phyloP scores from a whole-genome alignment of 164 flowering plant genomes.

The Warburgia ugandensis region DNA sequence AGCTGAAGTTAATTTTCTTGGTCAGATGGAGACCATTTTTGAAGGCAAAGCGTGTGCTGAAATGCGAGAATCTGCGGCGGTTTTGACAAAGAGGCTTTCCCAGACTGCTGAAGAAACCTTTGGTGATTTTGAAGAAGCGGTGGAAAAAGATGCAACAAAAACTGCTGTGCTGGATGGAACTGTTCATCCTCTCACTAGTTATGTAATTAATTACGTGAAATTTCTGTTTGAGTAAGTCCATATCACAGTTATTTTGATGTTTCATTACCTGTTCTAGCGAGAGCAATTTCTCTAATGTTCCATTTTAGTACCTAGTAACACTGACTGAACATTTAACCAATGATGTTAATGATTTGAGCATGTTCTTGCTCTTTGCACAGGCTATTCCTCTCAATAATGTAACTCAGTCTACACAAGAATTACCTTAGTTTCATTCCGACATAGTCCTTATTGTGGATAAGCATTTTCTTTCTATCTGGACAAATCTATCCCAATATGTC shows the following conservation, averaged over 20 bases:
- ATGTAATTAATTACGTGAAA: slow-evolving; percentile 90
- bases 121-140: slow-evolving; percentile 94
- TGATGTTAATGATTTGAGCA: no score
- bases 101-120: slow-evolving; percentile 89
- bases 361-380: no score
- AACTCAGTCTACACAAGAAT: no score
- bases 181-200: slow-evolving; percentile 96
- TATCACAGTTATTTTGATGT: slow-evolving; percentile 1
- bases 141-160: slow-evolving; percentile 93
- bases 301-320: no score
- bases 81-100: slow-evolving; percentile 78
- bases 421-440: no score
- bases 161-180: slow-evolving; percentile 95
- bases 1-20: slow-evolving; percentile 3
- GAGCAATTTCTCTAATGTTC: no score
- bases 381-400: no score
- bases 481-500: no score
- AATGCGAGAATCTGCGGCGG: slow-evolving; percentile 65
- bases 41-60: slow-evolving; percentile 62
- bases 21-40: slow-evolving; percentile 64
- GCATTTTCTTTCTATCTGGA: no score
- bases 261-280: no score
- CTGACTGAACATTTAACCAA: no score
- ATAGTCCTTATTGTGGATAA: no score
- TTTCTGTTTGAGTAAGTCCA: slow-evolving; percentile 84